Conservation (phyloP, 1,139 yeast genomes). For the Taphrina sp. region DNA sequence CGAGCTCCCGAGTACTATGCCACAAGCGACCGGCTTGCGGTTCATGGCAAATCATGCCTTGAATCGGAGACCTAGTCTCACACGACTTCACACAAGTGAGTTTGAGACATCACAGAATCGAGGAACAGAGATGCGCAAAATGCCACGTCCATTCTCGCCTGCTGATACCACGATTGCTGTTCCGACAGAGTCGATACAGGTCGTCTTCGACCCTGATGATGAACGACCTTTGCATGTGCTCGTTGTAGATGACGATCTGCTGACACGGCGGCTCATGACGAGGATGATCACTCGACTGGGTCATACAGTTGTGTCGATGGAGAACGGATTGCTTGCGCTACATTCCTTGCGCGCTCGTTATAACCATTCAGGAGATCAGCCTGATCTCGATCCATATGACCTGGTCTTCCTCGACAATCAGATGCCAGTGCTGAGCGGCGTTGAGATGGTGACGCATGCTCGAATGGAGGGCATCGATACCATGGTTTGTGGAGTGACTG, state of each 20-base stretch:
- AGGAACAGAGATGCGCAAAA: no score
- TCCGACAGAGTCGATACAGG: neutral
- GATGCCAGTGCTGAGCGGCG: constrained; percentile 32
- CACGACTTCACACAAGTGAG: constrained; percentile 13
- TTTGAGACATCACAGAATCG: neutral
- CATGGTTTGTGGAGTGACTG: constrained; percentile 25
- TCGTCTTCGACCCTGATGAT: constrained; percentile 8
- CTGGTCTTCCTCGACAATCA: constrained; percentile 31
- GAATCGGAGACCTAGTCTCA: constrained; percentile 3
- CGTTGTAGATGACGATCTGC: constrained; percentile 30
- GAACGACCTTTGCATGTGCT: constrained; percentile 12
- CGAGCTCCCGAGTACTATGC: no score
- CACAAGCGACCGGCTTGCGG: neutral
- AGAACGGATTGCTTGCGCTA: constrained; percentile 26
- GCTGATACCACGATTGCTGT: neutral
- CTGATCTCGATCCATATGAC: constrained; percentile 8
- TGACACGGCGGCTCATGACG: constrained; percentile 26
- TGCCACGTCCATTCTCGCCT: constrained; percentile 16
- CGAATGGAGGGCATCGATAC: constrained; percentile 22
- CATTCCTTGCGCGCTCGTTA: constrained; percentile 1
- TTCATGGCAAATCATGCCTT: neutral
- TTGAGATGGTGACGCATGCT: constrained; percentile 25
- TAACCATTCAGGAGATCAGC: neutral
- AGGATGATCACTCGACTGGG: constrained; percentile 28
- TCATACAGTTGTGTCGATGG: constrained; percentile 20